These are phyloP conservation scores for Debaryomyces nepalensis DNA, from an alignment of 1,139 yeast genomes.

Conservation along the genomic window DNA sequence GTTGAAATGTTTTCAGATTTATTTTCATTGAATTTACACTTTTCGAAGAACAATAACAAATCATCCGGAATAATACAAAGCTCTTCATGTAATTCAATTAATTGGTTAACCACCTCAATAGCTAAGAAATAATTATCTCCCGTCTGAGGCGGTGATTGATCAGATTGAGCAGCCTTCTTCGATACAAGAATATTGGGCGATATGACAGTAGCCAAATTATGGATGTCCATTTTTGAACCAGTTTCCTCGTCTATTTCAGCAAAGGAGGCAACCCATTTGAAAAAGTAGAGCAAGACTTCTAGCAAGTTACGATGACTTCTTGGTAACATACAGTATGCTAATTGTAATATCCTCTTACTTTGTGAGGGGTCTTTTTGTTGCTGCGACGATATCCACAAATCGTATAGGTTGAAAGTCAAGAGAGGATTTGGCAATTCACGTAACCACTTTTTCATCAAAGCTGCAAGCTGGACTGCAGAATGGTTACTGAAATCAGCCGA, in stretches of 20 bases:
- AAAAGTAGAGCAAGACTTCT: conserved; percentile 83
- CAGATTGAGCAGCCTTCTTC: conserved; percentile 37
- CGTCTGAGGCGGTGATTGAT: conserved; percentile 27
- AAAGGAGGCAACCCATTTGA: conserved; percentile 96
- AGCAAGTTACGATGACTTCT: conserved; percentile 80
- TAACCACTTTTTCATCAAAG: conserved; percentile 86
- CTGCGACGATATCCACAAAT: conserved; percentile 81
- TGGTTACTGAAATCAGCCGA: conserved; percentile 77
- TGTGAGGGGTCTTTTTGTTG: conserved; percentile 51
- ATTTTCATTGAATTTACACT: conserved; percentile 32
- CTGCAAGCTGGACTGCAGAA: conserved; percentile 92
- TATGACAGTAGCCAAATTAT: conserved; percentile 92
- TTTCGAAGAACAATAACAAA: conserved; percentile 41
- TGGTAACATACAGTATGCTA: conserved; percentile 82
- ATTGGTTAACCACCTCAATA: conserved; percentile 84
- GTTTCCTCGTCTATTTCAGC: conserved; percentile 84
- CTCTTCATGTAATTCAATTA: conserved; percentile 84
- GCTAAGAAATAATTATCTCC: conserved; percentile 87
- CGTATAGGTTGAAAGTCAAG: conserved; percentile 75
- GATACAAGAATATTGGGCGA: conserved; percentile 87
- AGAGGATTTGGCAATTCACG: conserved; percentile 94
- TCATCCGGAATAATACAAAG: conserved; percentile 77
- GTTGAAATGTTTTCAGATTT: conserved; percentile 20
- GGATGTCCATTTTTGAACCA: conserved; percentile 97
- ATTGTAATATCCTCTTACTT: conserved; percentile 63